Conservation (phyloP, 106 monocot genomes). For the Ottelia alismoides region DNA sequence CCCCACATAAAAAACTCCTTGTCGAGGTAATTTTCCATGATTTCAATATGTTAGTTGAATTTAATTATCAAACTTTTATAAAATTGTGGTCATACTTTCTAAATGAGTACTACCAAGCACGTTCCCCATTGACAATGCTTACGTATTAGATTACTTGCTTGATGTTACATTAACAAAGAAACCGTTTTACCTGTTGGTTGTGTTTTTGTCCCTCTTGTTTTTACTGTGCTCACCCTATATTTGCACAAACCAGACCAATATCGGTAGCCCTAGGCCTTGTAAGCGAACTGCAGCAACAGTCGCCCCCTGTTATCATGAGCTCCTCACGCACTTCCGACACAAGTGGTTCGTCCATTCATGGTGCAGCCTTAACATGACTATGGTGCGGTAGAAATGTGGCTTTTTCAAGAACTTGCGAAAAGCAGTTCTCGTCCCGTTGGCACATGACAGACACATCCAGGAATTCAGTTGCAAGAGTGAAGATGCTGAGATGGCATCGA, state of each 20-base stretch:
- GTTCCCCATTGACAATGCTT: not conserved
- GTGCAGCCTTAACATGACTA: constrained; percentile 20
- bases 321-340: constrained; percentile 12
- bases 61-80: not conserved
- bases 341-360: constrained; percentile 27
- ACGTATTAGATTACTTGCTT: not conserved
- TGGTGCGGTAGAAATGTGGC: too few relatives aligned
- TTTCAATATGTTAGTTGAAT: too few relatives aligned
- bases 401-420: too few relatives aligned
- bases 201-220: not conserved
- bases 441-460: too few relatives aligned
- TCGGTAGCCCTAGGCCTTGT: constrained; percentile 34
- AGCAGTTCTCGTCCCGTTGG: too few relatives aligned
- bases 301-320: constrained; percentile 1
- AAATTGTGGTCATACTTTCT: not conserved
- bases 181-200: too few relatives aligned
- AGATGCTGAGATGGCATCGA: too few relatives aligned
- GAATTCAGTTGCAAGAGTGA: too few relatives aligned
- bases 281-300: constrained; percentile 20
- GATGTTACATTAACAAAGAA: too few relatives aligned
- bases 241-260: constrained; percentile 15
- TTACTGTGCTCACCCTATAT: not conserved
- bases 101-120: not conserved
- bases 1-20: constrained; percentile 37
- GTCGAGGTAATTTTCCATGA: too few relatives aligned